Evolutionary conservation across 441 rosid genomes (phyloP), one percentile per base, ranked within the genome.

Genomic region (Jatropha multifida): DNA sequence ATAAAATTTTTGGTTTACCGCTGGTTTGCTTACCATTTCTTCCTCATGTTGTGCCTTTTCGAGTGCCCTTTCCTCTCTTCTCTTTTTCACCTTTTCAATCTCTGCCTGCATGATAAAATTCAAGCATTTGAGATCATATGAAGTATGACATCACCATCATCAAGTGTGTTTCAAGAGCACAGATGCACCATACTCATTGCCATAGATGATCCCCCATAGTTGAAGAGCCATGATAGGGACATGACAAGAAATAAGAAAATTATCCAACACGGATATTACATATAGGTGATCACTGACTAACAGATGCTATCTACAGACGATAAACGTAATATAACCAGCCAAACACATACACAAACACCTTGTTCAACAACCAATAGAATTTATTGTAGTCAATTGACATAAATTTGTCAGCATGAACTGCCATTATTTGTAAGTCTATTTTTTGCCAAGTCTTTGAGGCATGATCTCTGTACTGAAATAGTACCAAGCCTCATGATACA

Each of bases 21-120:
- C 23, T 65, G 17, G 63, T n/a, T 64, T 77, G 73, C 83, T 67
- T 81, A 90, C 98, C 94, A 93, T 93, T 86, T 90, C 98, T 86
- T 95, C 99, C 84, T 95, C 99, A 71, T 88, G 98, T 37, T 76
- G 89, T 59, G 99, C 98, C 77, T 95, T 93, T 83, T 92, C 97
- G 74, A 86, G 80, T 15, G 98, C 98, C 77, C 98, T 89, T 83
- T 95, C 98, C 83, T 95, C 97, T 86, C 98, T 93, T 84, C 99
- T 90, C 86, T 90, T 93, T 85, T 92, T 95, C 61, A 93, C 98
- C 80, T 93, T 92, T 82, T 95, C 98, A 79, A 95, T 90, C 85
- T 95, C 97, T 2, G 96, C 89, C 98, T 93, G 86, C 81, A 69
- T 64, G 38, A 75, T 40, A 60, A 80, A 66, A 74, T 71, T 20